These are phyloP conservation scores for Porcisia hertigi DNA, from an alignment of 208 protist genomes.

Conservation along the genomic window DNA sequence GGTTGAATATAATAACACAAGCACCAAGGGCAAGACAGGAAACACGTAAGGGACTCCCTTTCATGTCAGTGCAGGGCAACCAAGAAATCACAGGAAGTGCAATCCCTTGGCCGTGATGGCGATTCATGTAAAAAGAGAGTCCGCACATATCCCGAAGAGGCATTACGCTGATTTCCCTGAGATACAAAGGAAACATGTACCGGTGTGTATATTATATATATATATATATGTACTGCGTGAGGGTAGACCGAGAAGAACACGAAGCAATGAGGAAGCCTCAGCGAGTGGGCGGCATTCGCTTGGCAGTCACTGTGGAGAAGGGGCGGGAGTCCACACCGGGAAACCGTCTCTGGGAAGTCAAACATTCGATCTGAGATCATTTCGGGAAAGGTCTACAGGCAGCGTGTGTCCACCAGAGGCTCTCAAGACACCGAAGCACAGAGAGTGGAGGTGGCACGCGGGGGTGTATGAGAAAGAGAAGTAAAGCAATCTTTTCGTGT, in stretches of 20 bases:
- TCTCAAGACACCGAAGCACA: neutral
- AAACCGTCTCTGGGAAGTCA: neutral
- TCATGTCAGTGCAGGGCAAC: neutral
- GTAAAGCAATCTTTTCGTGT: neutral
- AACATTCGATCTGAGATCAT: neutral
- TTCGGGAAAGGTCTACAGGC: neutral
- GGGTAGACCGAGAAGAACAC: too few species aligned
- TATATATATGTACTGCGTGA: too few species aligned
- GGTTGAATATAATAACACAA: neutral
- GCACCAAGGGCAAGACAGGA: neutral
- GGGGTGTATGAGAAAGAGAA: neutral
- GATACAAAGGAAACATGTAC: neutral
- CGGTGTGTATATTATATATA: neutral
- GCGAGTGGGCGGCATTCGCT: neutral
- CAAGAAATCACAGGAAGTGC: neutral
- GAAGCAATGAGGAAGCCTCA: too few species aligned
- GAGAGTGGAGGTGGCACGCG: neutral
- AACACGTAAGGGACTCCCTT: neutral
- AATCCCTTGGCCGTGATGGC: neutral
- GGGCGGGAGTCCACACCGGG: neutral
- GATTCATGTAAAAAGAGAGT: neutral
- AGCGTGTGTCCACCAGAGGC: neutral
- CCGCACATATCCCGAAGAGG: neutral
- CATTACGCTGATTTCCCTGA: neutral
- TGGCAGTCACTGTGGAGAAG: neutral